Percentiles rank a stretch among this genome's conserved stretches.
Conservation (phyloP, 179 eudicot species). For the Camellia oleifera region DNA sequence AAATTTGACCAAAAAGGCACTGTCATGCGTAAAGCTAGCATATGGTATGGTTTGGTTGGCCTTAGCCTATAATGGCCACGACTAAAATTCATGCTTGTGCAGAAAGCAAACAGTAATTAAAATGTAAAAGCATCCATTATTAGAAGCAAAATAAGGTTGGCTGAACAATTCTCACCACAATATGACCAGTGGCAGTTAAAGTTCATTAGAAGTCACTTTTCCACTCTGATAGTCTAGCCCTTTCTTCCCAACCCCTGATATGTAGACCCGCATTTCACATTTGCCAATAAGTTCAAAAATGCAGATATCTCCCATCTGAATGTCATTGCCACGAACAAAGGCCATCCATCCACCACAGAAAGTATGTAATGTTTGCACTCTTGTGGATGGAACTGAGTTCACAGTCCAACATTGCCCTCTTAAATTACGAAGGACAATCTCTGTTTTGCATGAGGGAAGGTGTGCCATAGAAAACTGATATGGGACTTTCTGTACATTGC, state of each 20-base stretch:
- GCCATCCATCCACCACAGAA: conserved; percentile 89
- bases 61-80: background rate
- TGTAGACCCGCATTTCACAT: conserved; percentile 68
- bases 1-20: background rate
- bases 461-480: conserved; percentile 64
- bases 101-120: conserved; percentile 3
- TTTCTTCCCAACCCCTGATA: conserved; percentile 40
- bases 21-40: conserved; percentile 4
- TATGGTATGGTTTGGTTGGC: background rate
- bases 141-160: background rate
- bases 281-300: conserved; percentile 84
- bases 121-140: background rate
- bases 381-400: conserved; percentile 47
- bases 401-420: conserved; percentile 71
- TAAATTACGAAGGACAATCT: conserved; percentile 63
- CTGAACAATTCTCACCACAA: conserved; percentile 15
- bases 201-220: conserved; percentile 27
- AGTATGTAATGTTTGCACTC: conserved; percentile 49
- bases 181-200: conserved; percentile 1
- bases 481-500: conserved; percentile 58
- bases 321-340: conserved; percentile 66
- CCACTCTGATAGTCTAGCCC: conserved; percentile 33
- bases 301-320: conserved; percentile 77
- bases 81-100: background rate
- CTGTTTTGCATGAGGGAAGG: conserved; percentile 58